Evolutionary conservation across 108 stramenopile genomes (phyloP).

Genomic region (Poteriospumella lacustris): DNA sequence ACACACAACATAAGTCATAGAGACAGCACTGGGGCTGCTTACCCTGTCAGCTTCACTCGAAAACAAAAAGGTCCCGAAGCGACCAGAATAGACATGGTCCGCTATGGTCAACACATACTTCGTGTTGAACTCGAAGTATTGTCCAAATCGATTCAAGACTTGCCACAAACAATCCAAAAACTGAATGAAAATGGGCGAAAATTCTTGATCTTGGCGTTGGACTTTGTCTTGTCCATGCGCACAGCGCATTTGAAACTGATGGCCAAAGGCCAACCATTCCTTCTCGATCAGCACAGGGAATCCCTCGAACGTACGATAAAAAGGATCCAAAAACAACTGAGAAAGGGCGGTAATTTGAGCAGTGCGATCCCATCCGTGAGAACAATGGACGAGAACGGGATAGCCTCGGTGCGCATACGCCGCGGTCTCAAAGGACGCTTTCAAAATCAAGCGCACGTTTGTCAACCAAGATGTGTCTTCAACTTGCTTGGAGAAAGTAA

Average conservation of each 20-base stretch:
- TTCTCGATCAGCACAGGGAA: conserved; percentile 89
- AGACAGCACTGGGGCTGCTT: neutral
- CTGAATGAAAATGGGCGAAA: conserved; percentile 30
- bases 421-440: conserved; percentile 77
- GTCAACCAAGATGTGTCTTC: conserved; percentile 86
- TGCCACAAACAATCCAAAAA: conserved; percentile 19
- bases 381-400: conserved; percentile 91
- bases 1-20: conserved; percentile 14
- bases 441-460: conserved; percentile 72
- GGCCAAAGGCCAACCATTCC: conserved; percentile 94
- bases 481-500: conserved; percentile 38
- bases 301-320: conserved; percentile 84
- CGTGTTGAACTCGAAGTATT: conserved; percentile 14
- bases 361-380: conserved; percentile 98
- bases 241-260: conserved; percentile 81
- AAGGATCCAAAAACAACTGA: conserved; percentile 90
- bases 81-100: conserved; percentile 20
- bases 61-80: conserved; percentile 17
- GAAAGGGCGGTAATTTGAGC: conserved; percentile 80
- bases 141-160: neutral
- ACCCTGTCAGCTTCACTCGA: conserved; percentile 10
- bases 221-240: neutral
- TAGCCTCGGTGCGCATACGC: conserved; percentile 73
- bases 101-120: conserved; percentile 10
- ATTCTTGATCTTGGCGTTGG: neutral